A percentile compares a stretch with the other conserved stretches of the same genome.
These are phyloP conservation scores for Rhodotorula sp. DNA, from an alignment of 1,284 basidiomycete genomes.

Conservation along the genomic window DNA sequence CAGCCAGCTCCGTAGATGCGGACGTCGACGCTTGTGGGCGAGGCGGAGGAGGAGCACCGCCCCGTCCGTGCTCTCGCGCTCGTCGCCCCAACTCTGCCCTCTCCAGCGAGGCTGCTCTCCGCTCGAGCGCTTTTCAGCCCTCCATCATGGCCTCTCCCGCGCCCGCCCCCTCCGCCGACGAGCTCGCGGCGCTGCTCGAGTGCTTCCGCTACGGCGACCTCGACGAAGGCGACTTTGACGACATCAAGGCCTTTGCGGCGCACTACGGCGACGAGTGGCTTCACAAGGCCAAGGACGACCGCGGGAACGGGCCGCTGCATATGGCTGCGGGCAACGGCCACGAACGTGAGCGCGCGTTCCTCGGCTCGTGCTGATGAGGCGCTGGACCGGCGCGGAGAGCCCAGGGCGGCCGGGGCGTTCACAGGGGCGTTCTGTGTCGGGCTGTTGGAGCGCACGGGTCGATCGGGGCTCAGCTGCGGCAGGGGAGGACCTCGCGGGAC, in stretches of 20 bases:
- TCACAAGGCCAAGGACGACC: conserved; percentile 41
- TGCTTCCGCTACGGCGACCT: conserved; percentile 47
- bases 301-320: conserved; percentile 47
- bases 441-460: too few species aligned
- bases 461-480: too few species aligned
- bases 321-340: conserved; percentile 49
- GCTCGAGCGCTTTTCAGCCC: background rate
- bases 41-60: background rate
- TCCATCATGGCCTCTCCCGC: background rate
- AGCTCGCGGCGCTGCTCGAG: conserved; percentile 46
- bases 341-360: conserved; percentile 31
- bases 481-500: too few species aligned
- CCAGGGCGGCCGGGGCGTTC: too few species aligned
- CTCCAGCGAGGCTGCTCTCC: background rate
- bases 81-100: background rate
- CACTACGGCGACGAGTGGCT: conserved; percentile 41
- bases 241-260: conserved; percentile 44
- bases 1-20: too few species aligned
- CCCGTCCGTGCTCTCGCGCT: background rate
- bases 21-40: too few species aligned
- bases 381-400: too few species aligned
- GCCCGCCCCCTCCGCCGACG: conserved; percentile 22
- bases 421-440: too few species aligned
- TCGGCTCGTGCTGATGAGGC: background rate
- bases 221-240: conserved; percentile 43